Evolutionary conservation across 805 yeast genomes (phyloP).

Genomic region (Teunomyces kruisii): DNA sequence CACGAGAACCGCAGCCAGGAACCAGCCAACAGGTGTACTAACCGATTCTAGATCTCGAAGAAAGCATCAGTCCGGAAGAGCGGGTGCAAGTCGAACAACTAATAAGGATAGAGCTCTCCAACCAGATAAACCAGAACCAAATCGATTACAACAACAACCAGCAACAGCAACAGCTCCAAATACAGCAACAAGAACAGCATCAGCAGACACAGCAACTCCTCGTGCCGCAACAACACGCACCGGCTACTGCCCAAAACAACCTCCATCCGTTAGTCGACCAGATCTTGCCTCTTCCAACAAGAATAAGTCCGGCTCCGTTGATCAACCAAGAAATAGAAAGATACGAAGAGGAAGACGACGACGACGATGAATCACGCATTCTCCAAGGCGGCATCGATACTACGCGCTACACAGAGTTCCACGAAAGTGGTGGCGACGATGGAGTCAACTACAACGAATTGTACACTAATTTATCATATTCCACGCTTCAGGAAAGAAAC

Average conservation of each 20-base stretch:
- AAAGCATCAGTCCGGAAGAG: constrained; percentile 34
- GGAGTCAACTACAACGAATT: constrained; percentile 20
- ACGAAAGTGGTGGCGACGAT: constrained; percentile 11
- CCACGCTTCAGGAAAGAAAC: constrained; percentile 40
- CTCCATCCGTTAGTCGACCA: constrained; percentile 17
- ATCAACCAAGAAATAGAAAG: constrained; percentile 14
- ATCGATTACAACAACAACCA: constrained; percentile 7
- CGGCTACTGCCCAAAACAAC: background rate
- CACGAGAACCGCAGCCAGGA: background rate
- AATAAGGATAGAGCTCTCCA: constrained; percentile 23
- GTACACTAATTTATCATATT: constrained; percentile 41
- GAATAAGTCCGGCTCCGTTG: constrained; percentile 12
- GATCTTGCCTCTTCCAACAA: constrained; percentile 15
- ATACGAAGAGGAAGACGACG: constrained; percentile 29
- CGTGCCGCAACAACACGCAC: background rate
- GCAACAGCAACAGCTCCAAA: constrained; percentile 6
- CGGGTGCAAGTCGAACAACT: constrained; percentile 35
- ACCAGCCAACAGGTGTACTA: no score
- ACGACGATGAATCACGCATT: constrained; percentile 17
- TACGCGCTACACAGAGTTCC: constrained; percentile 19
- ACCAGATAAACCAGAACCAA: constrained; percentile 2
- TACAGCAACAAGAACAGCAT: background rate
- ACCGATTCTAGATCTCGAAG: constrained; percentile 29
- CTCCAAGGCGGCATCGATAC: constrained; percentile 32
- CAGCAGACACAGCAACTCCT: background rate